Base-by-base conservation (phyloP, 805 yeast species). In the Crinitomyces ghanaensis region DNA sequence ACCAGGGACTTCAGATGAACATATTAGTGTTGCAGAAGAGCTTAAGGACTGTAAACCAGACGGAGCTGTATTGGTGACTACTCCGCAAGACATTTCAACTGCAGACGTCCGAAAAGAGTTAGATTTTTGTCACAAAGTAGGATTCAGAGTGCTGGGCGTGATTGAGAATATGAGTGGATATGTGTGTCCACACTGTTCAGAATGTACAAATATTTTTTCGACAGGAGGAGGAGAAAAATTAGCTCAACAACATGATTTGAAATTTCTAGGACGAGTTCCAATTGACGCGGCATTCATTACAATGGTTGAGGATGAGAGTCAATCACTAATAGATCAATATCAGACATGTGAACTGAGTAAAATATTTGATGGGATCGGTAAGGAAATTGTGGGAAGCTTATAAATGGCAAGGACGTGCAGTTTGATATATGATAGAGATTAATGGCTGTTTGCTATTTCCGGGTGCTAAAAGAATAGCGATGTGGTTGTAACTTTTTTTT, bases 1-100 rank as follows among this genome's bases (percentile, higher is more conserved):
- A 1, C 99, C 99, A 0, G 99, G 99, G 0, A 91, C 99, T 0
- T 80, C 95, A 0, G 99, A 91, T 56, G 99, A 91, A 54, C 99
- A 91, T 54, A 91, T 91, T 24, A 85, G 95, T 3, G 79, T 93
- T 24, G 96, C 96, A 4, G 97, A 91, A 51, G 93, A 85, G 54
- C 64, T 91, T 26, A 51, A 50, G 21, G 59, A 78, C 36, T 74
- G 75, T 1, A 65, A 66, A 18, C 84, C 88, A 2, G 95, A 84
- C 46, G 97, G 97, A 0, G 95, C 95, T 1, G 76, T 91, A 0
- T 71, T 91, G 2, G 99, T 91, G 5, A 91, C 98, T 0, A 91
- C 98, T 0, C 98, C 99, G 1, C 99, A 91, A 50, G 71, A 73
- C 42, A 88, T 91, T 4, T 85, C 96, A 4, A 74, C 91, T 3